Evolutionary conservation across 345 rosid species (phyloP).

Genomic region (Raphanus raphanistrum): DNA sequence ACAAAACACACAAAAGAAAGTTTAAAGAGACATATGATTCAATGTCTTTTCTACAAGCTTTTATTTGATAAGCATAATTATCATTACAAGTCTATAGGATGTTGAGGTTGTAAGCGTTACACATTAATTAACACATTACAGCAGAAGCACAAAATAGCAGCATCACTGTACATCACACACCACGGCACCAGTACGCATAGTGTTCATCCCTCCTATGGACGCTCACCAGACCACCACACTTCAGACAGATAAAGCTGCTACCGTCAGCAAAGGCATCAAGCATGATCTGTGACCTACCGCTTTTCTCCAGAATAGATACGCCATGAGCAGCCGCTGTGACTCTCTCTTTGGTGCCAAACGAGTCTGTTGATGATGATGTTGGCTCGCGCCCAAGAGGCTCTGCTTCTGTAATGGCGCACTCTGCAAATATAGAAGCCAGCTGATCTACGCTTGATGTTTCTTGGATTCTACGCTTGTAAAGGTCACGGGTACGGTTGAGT

Average conservation of each 20-base stretch:
- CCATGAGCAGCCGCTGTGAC: slow-evolving; percentile 45
- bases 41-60: neutral
- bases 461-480: slow-evolving; percentile 55
- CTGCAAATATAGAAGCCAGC: slow-evolving; percentile 86
- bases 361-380: slow-evolving; percentile 13
- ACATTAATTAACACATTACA: neutral
- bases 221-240: slow-evolving; percentile 94
- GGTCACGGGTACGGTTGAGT: slow-evolving; percentile 71
- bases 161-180: slow-evolving; percentile 30
- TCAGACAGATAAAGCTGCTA: slow-evolving; percentile 90
- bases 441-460: slow-evolving; percentile 62
- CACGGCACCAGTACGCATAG: slow-evolving; percentile 79
- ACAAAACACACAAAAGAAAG: neutral
- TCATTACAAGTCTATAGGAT: slow-evolving; percentile 1
- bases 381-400: slow-evolving; percentile 50
- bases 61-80: neutral
- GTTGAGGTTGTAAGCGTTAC: neutral
- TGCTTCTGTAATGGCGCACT: slow-evolving; percentile 85
- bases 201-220: slow-evolving; percentile 86
- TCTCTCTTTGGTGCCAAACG: slow-evolving; percentile 22
- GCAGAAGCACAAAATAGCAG: neutral
- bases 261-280: slow-evolving; percentile 90
- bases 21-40: neutral
- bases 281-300: slow-evolving; percentile 76
- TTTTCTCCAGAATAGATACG: slow-evolving; percentile 74